Conservation (phyloP, 139 green algal species). For the Picochlorum sp. region DNA sequence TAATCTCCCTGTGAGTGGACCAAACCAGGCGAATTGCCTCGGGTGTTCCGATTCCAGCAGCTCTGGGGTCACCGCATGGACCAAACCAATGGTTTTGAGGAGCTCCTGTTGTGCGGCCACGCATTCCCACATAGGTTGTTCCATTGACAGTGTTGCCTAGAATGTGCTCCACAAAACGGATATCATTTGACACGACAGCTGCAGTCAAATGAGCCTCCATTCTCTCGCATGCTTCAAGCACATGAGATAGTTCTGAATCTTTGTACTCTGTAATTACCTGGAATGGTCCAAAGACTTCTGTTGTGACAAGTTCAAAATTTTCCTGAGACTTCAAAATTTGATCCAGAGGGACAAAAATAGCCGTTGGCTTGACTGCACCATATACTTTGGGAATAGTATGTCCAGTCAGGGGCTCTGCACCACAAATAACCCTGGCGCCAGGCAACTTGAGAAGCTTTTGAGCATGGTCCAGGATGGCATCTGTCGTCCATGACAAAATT, state of each 20-base stretch:
- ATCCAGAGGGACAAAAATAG: conserved; percentile 84
- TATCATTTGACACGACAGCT: conserved; percentile 63
- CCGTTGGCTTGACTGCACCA: conserved; percentile 89
- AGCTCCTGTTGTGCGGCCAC: conserved; percentile 82
- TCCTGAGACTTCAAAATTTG: conserved; percentile 46
- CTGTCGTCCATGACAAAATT: conserved; percentile 84
- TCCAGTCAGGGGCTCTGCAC: conserved; percentile 62
- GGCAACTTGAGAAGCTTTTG: conserved; percentile 69
- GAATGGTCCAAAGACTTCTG: conserved; percentile 94
- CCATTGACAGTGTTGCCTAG: conserved; percentile 93
- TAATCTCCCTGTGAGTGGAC: conserved; percentile 72
- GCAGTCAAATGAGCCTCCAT: conserved; percentile 92
- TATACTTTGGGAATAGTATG: conserved; percentile 88
- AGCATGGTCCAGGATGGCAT: conserved; percentile 72
- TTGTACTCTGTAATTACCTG: conserved; percentile 85
- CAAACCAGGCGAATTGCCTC: conserved; percentile 94
- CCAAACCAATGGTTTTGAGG: conserved; percentile 99
- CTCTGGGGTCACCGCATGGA: conserved; percentile 82
- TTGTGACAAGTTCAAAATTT: conserved; percentile 73
- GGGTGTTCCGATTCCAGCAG: conserved; percentile 90
- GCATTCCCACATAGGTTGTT: conserved; percentile 87
- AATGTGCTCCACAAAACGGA: conserved; percentile 56
- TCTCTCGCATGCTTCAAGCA: conserved; percentile 76
- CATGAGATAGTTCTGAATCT: conserved; percentile 60
- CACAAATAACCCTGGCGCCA: conserved; percentile 69